Evolutionary conservation across 116 monocot species (phyloP), one percentile per base, ranked within the genome.

Genomic region (Trichopus zeylanicus): DNA sequence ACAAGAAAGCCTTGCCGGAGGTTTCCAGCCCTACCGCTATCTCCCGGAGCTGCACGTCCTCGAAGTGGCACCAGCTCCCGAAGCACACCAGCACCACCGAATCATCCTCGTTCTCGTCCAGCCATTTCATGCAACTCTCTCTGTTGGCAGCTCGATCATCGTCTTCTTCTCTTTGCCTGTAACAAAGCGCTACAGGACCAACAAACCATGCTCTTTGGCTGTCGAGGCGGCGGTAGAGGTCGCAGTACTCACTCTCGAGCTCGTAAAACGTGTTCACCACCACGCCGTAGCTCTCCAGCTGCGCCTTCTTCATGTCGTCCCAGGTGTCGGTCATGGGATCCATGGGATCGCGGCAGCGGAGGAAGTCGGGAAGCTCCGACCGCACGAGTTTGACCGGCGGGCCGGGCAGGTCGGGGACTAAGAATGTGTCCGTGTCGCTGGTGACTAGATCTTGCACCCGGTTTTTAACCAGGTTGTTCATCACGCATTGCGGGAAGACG

Each of bases 211-310:
- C 62, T 49, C 21, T 48, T n/a, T 21, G 26, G 49, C 49, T 9
- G 4, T 62, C 49, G 6, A 46, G 30, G 20, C 1, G 21, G 6
- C 48, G 12, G 39, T 23, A 72, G 13, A 31, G 32, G 27, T 72
- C 72, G 19, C 34, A 57, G 51, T 64, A 72, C 33, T 38, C 51
- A 13, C 26, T 20, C 38, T 64, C 59, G 4, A 72, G 28, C 64
- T 63, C 72, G 24, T 72, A 58, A 38, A 64, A 72, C 0, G 58
- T 65, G 59, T 72, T 72, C 25, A 72, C 64, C 8, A 72, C 55
- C 32, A 57, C 24, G 29, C 72, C 65, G 51, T 38, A 65, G 51
- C 64, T 27, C n/a, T 60, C 54, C 29, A 46, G 13, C 61, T 73
- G 66, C 1, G 66, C 59, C 31, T 31, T 31, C 55, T 54, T 66